These are phyloP conservation scores for Ceratocystis alfenasii DNA, from an alignment of 2,329 filamentous ascomycete species.

Conservation along the genomic window DNA sequence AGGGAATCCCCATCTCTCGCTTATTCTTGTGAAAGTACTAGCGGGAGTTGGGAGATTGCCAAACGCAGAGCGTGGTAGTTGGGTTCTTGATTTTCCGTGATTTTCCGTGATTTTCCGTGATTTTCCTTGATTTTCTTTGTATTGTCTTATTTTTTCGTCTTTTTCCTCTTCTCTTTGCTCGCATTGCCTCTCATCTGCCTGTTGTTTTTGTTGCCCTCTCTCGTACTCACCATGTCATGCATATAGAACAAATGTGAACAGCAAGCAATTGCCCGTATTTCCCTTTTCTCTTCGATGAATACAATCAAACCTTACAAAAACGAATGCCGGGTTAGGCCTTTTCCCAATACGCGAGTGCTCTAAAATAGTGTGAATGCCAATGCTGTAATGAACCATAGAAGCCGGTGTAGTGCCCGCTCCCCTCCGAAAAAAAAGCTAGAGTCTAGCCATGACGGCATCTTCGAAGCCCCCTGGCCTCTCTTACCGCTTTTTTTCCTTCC, in stretches of 20 bases:
- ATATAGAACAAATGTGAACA: neutral
- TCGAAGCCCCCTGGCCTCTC: no score
- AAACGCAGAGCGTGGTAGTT: no score
- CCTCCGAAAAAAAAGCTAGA: no score
- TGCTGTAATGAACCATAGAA: constrained; percentile 10
- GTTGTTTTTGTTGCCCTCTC: neutral
- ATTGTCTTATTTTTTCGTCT: neutral
- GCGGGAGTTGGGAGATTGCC: no score
- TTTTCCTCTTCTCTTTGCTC: neutral
- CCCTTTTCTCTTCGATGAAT: neutral
- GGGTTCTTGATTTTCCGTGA: no score
- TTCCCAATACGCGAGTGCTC: no score
- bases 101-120: neutral
- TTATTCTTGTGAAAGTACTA: no score
- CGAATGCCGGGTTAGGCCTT: no score
- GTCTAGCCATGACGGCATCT: no score
- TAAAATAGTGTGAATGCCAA: constrained; percentile 4
- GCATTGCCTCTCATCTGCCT: neutral
- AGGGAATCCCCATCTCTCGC: no score
- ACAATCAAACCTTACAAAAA: no score
- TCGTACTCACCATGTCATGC: neutral
- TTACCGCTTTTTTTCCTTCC: constrained; percentile 41
- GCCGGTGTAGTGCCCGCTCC: neutral
- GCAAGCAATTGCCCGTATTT: neutral
- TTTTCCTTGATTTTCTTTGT: neutral